These are phyloP conservation scores for Hanseniaspora clermontiae DNA, from an alignment of 805 yeast genomes.

Conservation along the genomic window DNA sequence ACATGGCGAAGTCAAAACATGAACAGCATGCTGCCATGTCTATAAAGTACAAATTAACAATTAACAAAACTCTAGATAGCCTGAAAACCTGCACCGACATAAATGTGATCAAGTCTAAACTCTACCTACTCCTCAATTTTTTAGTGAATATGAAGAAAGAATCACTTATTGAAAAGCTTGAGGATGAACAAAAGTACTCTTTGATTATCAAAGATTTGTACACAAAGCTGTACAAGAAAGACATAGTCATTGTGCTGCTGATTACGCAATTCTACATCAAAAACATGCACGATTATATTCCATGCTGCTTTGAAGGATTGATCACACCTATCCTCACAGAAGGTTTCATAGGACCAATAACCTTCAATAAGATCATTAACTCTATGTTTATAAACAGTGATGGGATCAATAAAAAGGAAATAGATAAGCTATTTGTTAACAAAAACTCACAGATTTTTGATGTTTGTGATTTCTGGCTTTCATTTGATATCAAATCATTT, in stretches of 20 bases:
- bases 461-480: conserved; percentile 10
- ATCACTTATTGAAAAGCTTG: background rate
- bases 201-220: background rate
- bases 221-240: background rate
- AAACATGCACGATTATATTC: background rate
- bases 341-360: conserved; percentile 6
- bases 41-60: background rate
- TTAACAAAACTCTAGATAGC: background rate
- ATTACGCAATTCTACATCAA: conserved; percentile 1
- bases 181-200: background rate
- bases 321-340: background rate
- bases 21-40: background rate
- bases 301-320: background rate
- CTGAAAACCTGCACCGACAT: background rate
- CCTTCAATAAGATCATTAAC: background rate
- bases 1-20: conserved; percentile 42
- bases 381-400: background rate
- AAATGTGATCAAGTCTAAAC: background rate
- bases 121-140: conserved; percentile 5
- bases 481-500: background rate
- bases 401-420: background rate
- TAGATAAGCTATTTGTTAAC: background rate
- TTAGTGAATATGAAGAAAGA: background rate
- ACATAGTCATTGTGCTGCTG: background rate
- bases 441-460: background rate